Base-by-base conservation (phyloP, 164 flowering plant genomes). In the Tinospora cordifolia region DNA sequence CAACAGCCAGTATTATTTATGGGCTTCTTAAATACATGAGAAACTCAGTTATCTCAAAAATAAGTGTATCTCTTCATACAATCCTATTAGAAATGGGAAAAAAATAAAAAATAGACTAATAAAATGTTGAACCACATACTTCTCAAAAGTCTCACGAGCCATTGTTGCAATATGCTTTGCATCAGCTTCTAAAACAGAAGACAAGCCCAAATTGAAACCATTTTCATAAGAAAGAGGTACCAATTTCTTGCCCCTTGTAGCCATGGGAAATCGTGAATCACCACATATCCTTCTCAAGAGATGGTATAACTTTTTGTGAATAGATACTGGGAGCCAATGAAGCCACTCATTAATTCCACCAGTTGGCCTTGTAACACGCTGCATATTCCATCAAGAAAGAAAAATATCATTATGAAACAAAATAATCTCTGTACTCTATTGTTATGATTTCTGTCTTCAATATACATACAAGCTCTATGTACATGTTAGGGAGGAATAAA, bases 301-400 rank as follows among this genome's bases (percentile, higher is more conserved):
- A 67, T 72, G 81, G 71, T 86, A 75, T 41, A 92, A 67, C 69
- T 65, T 81, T 67, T 87, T 85, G 79, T 91, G 98, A 22, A 88
- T 63, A 54, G 88, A 84, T 71, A 93, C 87, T 8, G 98, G 97
- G 38, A 93, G 87, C 98, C 98, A 91, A 36, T 81, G 90, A 13
- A 93, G 87, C 88, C 89, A 86, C 41, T 87, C 96, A 81, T 93
- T 90, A 26, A 91, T 70, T 75, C 97, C 91, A 68, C 97, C 98
- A 72, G 82, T 80, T 24, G 97, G 98, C 79, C 98, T 87, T 0
- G 85, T 87, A 70, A 90, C 93, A 64, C 94, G 87, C 98, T 93
- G 85, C 75, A 81, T 14, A 54, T 63, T 19, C 38, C 26, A 64
- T 30, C 40, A 67, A 47, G 69, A 49, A 75, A 30, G 26, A 69